A percentile compares a stretch with the other conserved stretches of the same genome.
Conservation (phyloP, 2,329 filamentous ascomycete genomes). For the Tolypocladium paradoxum region DNA sequence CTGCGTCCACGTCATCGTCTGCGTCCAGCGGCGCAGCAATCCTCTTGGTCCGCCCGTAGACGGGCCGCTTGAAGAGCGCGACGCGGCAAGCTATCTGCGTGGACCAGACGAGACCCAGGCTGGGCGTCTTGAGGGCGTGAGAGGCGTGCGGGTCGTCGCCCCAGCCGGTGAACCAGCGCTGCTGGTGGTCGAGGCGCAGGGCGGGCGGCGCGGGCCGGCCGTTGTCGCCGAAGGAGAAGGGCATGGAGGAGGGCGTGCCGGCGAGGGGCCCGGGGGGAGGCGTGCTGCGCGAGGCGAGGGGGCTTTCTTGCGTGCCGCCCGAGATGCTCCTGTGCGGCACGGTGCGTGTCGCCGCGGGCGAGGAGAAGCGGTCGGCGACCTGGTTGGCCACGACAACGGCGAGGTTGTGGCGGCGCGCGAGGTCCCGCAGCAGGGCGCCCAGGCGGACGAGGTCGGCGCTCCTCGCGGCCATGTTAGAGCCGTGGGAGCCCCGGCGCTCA, state of each 20-base stretch:
- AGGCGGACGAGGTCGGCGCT: constrained; percentile 67
- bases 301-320: constrained; percentile 31
- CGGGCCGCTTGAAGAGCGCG: constrained; percentile 63
- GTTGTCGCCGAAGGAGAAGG: constrained; percentile 19
- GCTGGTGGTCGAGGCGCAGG: constrained; percentile 75
- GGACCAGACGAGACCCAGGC: constrained; percentile 80
- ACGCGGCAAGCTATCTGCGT: constrained; percentile 79
- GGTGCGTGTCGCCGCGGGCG: constrained; percentile 1
- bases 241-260: constrained; percentile 27
- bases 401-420: constrained; percentile 64
- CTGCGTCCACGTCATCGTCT: constrained; percentile 29
- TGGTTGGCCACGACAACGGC: constrained; percentile 92
- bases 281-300: constrained; percentile 36
- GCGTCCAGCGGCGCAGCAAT: constrained; percentile 23
- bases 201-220: constrained; percentile 32
- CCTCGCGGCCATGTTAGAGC: constrained; percentile 60
- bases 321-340: neutral
- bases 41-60: constrained; percentile 30
- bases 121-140: constrained; percentile 63
- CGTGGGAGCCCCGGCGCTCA: constrained; percentile 41
- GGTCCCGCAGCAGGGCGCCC: constrained; percentile 61
- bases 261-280: constrained; percentile 16
- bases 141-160: constrained; percentile 52
- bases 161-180: constrained; percentile 94
- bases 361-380: constrained; percentile 73